Evolutionary conservation across 2,329 filamentous ascomycete genomes (phyloP), one percentile per base, ranked within the genome.

Genomic region (Epichloe scottii): DNA sequence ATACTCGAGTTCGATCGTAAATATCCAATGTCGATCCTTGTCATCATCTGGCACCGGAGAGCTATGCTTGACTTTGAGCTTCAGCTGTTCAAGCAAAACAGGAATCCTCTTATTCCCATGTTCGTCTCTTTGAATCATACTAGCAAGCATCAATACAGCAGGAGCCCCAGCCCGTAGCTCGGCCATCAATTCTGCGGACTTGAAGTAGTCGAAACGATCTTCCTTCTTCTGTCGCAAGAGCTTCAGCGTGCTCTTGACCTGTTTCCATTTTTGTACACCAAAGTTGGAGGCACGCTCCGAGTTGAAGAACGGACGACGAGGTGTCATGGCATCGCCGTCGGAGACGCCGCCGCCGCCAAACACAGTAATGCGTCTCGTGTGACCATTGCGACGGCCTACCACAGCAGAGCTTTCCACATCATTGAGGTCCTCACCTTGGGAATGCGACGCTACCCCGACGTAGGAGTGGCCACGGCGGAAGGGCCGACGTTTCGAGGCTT

Each of bases 91-190:
- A 6, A 98, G 77, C 3, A 98, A 78, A 49, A 98, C 89, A 0
- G 93, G 93, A 52, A 98, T 95, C 53, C 90, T 83, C 69, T 88
- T 93, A 68, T 95, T 93, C 46, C 91, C 89, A 60, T 96, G 88
- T 67, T 98, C 93, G 60, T 98, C 93, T 52, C 93, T 80, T 69
- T 97, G 93, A 60, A 97, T 93, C 87, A 97, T 96, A 63, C 90
- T 96, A 7, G 93, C 93, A 49, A 98, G 73, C 68, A 98, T 95
- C 53, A 98, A 73, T 19, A 91, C 93, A 23, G 93, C 93, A 3
- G 93, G 93, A 1, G 90, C 89, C 50, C 89, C 93, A 42, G 93
- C 94, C 46, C 93, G 80, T 38, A 98, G 73, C 67, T 98, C 93
- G 1, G 93, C 93, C 79, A 98, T 91, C 45, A 98, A 75, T 66